Conservation (phyloP, 495 filamentous ascomycete genomes). For the Cryomyces minteri region DNA sequence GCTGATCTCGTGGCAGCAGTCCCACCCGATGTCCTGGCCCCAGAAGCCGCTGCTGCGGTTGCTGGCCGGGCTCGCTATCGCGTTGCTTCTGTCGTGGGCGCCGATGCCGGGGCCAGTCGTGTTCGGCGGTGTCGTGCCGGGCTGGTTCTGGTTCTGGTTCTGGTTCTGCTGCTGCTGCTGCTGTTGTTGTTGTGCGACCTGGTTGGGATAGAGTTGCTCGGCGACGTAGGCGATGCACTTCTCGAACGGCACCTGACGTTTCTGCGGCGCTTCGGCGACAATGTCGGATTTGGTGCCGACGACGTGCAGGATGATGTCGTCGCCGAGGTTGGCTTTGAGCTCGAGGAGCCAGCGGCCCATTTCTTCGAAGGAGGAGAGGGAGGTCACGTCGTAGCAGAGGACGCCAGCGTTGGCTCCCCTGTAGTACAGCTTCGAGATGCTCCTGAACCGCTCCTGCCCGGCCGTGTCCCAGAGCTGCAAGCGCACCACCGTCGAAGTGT, state of each 20-base stretch:
- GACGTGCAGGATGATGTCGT: conserved; percentile 81
- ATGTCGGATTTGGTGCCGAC: conserved; percentile 92
- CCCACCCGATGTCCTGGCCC: conserved; percentile 86
- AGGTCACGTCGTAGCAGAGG: conserved; percentile 87
- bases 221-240: conserved; percentile 87
- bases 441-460: conserved; percentile 88
- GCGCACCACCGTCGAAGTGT: conserved; percentile 60
- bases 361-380: conserved; percentile 68
- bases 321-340: conserved; percentile 45
- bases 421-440: conserved; percentile 88
- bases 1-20: conserved; percentile 91
- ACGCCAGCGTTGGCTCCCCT: conserved; percentile 86
- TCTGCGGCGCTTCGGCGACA: conserved; percentile 57
- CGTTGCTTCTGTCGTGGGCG: too few species aligned
- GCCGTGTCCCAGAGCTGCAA: conserved; percentile 92
- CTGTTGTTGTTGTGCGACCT: conserved; percentile 2
- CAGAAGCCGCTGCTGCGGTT: conserved; percentile 75
- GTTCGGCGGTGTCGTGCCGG: too few species aligned
- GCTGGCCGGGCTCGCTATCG: conserved; percentile 47
- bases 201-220: conserved; percentile 56
- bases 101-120: too few species aligned
- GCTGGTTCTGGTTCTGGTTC: too few species aligned
- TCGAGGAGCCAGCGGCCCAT: conserved; percentile 88
- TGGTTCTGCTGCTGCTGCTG: too few species aligned
- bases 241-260: conserved; percentile 77